phyloP scores from a whole-genome alignment of 139 green algal genomes.

The Ettlia oleoabundans region DNA sequence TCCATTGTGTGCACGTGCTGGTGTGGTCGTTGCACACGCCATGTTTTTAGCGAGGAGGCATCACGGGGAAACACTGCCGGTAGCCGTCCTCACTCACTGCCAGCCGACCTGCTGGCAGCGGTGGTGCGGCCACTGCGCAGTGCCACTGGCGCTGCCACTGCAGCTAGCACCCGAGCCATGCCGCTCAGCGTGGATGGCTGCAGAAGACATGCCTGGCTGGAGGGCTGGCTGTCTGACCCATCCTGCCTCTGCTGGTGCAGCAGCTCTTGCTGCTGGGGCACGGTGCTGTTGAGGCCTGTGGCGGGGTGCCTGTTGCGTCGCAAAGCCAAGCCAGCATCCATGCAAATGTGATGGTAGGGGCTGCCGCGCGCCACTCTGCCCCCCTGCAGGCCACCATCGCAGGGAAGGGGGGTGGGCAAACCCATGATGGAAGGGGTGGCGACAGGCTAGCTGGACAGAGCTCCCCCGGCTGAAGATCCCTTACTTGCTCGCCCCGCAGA shows the following conservation, averaged over 20 bases:
- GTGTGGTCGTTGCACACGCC: too few relatives aligned
- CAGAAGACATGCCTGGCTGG: not conserved
- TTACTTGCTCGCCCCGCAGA: too few relatives aligned
- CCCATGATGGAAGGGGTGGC: not conserved
- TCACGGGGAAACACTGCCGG: too few relatives aligned
- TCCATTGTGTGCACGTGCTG: too few relatives aligned
- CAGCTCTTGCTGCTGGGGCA: not conserved
- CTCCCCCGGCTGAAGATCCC: too few relatives aligned
- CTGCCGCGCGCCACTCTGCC: slow-evolving; percentile 1
- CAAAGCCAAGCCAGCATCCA: not conserved
- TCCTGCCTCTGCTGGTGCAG: not conserved
- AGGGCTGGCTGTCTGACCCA: not conserved
- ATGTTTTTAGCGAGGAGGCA: too few relatives aligned
- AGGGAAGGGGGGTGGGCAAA: not conserved
- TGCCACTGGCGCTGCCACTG: not conserved
- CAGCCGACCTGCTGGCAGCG: not conserved
- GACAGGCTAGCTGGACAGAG: too few relatives aligned
- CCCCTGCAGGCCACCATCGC: not conserved
- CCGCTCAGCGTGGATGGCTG: not conserved
- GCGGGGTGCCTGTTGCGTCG: not conserved
- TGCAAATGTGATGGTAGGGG: not conserved
- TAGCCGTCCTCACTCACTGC: too few relatives aligned
- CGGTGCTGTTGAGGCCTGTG: not conserved
- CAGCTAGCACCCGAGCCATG: not conserved
- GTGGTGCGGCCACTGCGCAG: not conserved